Evolutionary conservation across 495 filamentous ascomycete species (phyloP), one percentile per base, ranked within the genome.

Genomic region (Amphirosellinia nigrospora): DNA sequence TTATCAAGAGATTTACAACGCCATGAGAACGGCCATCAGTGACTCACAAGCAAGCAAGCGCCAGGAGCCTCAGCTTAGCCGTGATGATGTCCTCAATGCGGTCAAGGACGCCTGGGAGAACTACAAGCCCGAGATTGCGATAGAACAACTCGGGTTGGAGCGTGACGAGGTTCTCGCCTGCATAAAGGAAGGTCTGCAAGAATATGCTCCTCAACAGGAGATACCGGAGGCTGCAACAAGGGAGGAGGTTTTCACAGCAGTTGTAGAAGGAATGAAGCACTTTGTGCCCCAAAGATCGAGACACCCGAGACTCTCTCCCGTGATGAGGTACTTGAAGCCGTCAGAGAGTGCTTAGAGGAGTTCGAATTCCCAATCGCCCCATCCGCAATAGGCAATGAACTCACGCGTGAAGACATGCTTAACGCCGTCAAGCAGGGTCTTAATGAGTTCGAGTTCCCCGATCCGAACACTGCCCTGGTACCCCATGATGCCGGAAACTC

Each of bases 51-150:
- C 86, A 66, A 83, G 78, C 53, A 77, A 79, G 53, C 71, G 72
- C 6, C 79, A 81, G 3, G 76, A 73, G 2, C 81, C 81, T 0
- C 78, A 82, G 48, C 73, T 88, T 3, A 79, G 78, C 59, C 89
- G 92, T 68, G 93, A 96, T 66, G 93, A 94, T 45, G 93, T 98
- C 38, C 82, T 98, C 0, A 88, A 92, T 1, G 93, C 94, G 0
- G 91, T 98, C 7, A 88, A 89, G 64, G 93, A 97, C 64, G 94
- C 92, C 3, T 96, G 92, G 89, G 94, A 97, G 74, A 91, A 89
- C 6, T 96, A 94, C 80, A 94, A 95, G 78, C 94, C 94, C 1
- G 92, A 98, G 70, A 94, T 98, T 46, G 91, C 95, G 73, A 81
- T 96, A 15, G 90, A 97, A 72, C 93, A 96, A 73, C 93, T 94